Evolutionary conservation across 441 rosid genomes (phyloP).

Genomic region (Erodium texanum): DNA sequence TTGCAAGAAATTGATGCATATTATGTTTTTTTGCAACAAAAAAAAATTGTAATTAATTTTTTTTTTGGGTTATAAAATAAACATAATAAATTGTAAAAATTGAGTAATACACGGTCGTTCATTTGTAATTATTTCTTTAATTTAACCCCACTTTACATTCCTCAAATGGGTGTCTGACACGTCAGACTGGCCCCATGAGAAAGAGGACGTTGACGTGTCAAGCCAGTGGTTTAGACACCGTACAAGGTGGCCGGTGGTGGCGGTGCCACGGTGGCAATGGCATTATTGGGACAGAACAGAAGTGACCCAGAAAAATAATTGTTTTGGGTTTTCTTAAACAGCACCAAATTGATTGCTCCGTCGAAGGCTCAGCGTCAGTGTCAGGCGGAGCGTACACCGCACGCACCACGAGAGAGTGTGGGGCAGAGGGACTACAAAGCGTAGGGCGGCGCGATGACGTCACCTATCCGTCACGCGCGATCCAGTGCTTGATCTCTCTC

Average conservation of each 20-base stretch:
- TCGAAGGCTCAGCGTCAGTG: neutral
- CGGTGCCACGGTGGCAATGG: neutral
- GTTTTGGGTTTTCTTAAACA: no score
- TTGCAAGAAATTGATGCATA: no score
- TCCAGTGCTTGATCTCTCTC: constrained; percentile 20
- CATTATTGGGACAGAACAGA: neutral
- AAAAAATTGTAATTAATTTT: no score
- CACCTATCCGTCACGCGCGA: constrained; percentile 26
- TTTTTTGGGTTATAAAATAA: no score
- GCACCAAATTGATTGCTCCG: neutral
- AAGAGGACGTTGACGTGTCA: neutral
- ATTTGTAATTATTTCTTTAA: no score
- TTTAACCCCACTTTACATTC: no score
- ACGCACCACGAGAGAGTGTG: neutral
- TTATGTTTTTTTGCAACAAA: no score
- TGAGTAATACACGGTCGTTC: no score
- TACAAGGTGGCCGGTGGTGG: no score
- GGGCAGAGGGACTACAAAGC: neutral
- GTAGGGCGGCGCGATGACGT: constrained; percentile 31
- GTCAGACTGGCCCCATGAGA: neutral
- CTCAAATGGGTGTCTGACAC: neutral
- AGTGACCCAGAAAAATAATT: no score
- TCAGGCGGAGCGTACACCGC: neutral
- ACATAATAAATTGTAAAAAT: no score
- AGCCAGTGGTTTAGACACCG: neutral